phyloP scores from a whole-genome alignment of 2,329 filamentous ascomycete genomes.

The Cladosporium sp. region DNA sequence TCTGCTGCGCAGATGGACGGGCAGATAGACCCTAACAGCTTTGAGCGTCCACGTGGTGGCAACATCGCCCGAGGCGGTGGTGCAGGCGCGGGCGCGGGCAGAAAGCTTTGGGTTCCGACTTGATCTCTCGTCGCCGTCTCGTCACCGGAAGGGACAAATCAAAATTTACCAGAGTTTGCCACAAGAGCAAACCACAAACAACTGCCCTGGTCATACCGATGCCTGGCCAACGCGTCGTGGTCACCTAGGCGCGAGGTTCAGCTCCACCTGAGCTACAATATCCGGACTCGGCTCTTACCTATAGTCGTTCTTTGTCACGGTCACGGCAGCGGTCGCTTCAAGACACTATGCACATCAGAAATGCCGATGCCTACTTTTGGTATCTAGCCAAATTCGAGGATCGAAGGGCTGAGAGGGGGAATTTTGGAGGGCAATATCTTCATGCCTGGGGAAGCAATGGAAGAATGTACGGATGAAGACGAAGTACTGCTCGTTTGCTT shows the following conservation, averaged over 20 bases:
- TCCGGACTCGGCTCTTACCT: neutral
- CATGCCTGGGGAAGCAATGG: neutral
- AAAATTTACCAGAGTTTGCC: neutral
- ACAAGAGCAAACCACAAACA: neutral
- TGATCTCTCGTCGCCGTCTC: neutral
- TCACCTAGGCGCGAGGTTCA: neutral
- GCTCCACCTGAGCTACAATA: neutral
- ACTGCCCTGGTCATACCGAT: neutral
- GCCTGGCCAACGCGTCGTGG: neutral
- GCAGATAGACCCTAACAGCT: slow-evolving; percentile 43
- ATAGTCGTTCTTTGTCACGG: neutral
- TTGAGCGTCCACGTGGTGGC: slow-evolving; percentile 37
- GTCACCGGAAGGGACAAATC: neutral
- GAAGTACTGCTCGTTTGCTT: neutral
- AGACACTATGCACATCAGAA: neutral
- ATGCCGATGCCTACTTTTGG: neutral
- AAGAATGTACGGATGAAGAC: neutral
- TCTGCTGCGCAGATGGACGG: slow-evolving; percentile 24
- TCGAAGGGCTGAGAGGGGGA: neutral
- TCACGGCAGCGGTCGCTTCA: neutral
- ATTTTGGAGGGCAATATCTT: neutral
- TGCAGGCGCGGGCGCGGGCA: slow-evolving; percentile 9
- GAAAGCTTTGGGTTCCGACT: slow-evolving; percentile 22
- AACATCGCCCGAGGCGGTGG: slow-evolving; percentile 41
- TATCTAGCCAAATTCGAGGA: neutral